A percentile compares a stretch with the other conserved stretches of the same genome.
phyloP scores from a whole-genome alignment of 345 rosid genomes.

The Carallia brachiata region DNA sequence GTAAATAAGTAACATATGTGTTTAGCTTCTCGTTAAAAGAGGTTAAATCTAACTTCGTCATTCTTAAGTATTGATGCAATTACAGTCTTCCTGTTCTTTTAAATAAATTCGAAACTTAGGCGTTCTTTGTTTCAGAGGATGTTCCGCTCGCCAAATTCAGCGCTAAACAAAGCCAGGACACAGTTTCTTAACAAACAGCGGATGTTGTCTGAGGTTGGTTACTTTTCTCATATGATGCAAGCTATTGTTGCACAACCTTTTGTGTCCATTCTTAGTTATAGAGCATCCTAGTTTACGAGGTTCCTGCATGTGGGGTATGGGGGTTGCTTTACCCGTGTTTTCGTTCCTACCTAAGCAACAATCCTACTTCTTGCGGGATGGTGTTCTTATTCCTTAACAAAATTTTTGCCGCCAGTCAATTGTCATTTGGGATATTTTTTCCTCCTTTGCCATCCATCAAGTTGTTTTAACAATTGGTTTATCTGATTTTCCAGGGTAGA shows the following conservation, averaged over 20 bases:
- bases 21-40: too few species aligned
- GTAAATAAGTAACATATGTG: too few species aligned
- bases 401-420: too few species aligned
- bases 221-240: not conserved
- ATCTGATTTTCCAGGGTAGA: conserved; percentile 38
- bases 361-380: too few species aligned
- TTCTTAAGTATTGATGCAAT: not conserved
- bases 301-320: too few species aligned
- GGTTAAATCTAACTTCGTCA: not conserved
- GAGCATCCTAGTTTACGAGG: too few species aligned
- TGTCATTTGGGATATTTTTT: not conserved
- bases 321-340: too few species aligned
- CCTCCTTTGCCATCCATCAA: not conserved
- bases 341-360: too few species aligned
- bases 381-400: too few species aligned
- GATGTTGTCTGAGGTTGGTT: conserved; percentile 62
- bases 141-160: conserved; percentile 78
- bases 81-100: not conserved
- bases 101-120: not conserved
- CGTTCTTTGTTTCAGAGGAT: conserved; percentile 51
- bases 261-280: too few species aligned
- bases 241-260: too few species aligned
- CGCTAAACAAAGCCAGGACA: conserved; percentile 80
- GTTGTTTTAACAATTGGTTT: not conserved
- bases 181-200: conserved; percentile 77